Base-by-base conservation (phyloP, 1,284 basidiomycete species). In the Apiotrichum mycotoxinovorans region DNA sequence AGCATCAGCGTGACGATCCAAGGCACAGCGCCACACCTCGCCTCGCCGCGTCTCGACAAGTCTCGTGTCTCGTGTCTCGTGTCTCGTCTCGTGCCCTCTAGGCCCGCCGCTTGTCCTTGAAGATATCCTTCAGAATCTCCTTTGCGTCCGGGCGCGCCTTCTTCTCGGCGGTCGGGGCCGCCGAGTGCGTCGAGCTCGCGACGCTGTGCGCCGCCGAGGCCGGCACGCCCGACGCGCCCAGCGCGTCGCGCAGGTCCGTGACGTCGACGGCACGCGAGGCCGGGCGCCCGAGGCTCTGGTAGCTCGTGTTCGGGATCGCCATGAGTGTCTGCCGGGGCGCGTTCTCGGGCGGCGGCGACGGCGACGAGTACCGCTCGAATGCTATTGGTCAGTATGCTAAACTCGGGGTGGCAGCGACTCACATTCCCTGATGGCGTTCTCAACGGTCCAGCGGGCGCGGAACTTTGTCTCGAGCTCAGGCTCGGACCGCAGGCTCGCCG, bases 251-350 rank as follows among this genome's bases (percentile, higher is more conserved):
- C 44, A 94, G 80, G 70, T 93, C 90, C 1, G 83, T 85, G 15
- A 94, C 90, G 27, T 91, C 91, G 41, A 63, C 55, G 2, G 85
- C 85, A 61, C 85, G 82, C 10, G 84, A 82, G 5, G 48, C 38
- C 14, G 87, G 87, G 49, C 87, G 83, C 35, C 85, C 82, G 54
- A 92, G 78, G 64, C 87, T 90, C 68, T 88, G 87, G 51, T 90
- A 79, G 4, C 89, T 92, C 25, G 88, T 79, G 72, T 93, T 93
- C 62, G 91, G 88, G 58, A 89, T 88, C 60, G 88, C 87, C 89
- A 91, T 92, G 57, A 93, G 78, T 51, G 18, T 37, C 20, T 18
- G 7, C 17, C 18, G 38, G 4, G 34, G 22, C 3, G 54, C 33
- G 25, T 54, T 22, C 17, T 50, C 37, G 40, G 49, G n/a, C 18